Evolutionary conservation across 2,329 filamentous ascomycete genomes (phyloP), one percentile per base, ranked within the genome.

Genomic region (Iodosphaeria phyllophila): DNA sequence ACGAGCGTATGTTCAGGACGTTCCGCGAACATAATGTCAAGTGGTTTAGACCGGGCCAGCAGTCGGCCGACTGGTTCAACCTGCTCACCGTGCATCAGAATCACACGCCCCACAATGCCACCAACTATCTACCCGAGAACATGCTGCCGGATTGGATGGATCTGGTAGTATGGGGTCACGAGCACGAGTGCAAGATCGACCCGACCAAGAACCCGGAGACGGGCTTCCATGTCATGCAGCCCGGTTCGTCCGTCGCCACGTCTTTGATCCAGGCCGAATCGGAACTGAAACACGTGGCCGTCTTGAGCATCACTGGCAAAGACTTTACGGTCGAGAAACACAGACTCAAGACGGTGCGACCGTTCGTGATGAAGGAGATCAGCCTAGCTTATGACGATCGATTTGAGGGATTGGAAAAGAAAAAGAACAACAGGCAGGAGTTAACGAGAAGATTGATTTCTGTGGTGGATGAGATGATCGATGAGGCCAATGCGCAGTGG

Each of bases 31-130:
- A 79, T 35, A 82, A 86, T 31, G 89, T 98, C 44, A 91, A 80
- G 39, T 98, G 92, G 61, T 93, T 80, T 42, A 73, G 76, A 13
- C 86, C 86, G 0, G 67, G 66, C 11, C 64, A 74, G 10, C 79
- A 92, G 36, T 75, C 75, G 41, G 56, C 67, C 11, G 83, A 95
- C 37, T 98, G 86, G 78, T 98, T 95, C 59, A 95, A 95, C 41
- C 50, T 98, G 30, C 74, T 98, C 54, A 75, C 79, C 18, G 79
- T 98, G 3, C 89, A 98, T 43, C 89, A 98, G 43, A 98, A 98
- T 38, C 89, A 95, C 41, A 72, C 89, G 40, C 80, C 84, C 0
- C 76, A 93, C 42, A 92, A 80, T 0, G 70, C 84, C 11, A 95
- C 86, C 0, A 75, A 79, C n/a, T 95, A 92, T 42, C 62, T 98